phyloP scores from a whole-genome alignment of 805 yeast genomes.

The Suhomyces tanzawaensis region DNA sequence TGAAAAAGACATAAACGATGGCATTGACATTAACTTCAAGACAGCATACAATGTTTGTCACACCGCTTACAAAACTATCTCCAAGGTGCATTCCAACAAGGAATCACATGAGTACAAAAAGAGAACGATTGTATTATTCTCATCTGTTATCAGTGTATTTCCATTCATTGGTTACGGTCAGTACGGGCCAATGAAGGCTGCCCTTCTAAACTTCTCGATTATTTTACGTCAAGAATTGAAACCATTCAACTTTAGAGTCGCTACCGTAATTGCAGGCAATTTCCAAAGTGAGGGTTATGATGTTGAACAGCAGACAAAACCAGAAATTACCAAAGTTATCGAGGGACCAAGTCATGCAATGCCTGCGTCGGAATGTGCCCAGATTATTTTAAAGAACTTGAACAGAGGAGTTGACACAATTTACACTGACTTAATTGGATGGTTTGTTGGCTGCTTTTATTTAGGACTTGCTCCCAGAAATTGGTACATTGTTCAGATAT shows the following conservation, averaged over 20 bases:
- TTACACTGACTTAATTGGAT: conserved; percentile 82
- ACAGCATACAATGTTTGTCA: conserved; percentile 75
- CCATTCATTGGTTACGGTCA: conserved; percentile 90
- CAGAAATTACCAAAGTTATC: conserved; percentile 72
- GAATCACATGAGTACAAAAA: conserved; percentile 32
- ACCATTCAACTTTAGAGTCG: conserved; percentile 65
- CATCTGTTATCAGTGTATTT: conserved; percentile 79
- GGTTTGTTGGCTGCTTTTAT: conserved; percentile 66
- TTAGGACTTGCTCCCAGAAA: conserved; percentile 71
- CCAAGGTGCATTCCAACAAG: conserved; percentile 8
- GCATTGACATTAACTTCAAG: conserved; percentile 67
- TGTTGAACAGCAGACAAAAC: conserved; percentile 81
- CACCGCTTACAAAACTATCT: conserved; percentile 47
- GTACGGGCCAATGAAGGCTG: conserved; percentile 87
- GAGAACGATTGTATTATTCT: conserved; percentile 54
- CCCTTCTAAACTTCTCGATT: conserved; percentile 71
- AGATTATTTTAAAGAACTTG: conserved; percentile 53
- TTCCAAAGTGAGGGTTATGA: conserved; percentile 84
- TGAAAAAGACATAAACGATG: conserved; percentile 53
- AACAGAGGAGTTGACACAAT: conserved; percentile 67
- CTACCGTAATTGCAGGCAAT: conserved; percentile 84
- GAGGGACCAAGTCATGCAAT: conserved; percentile 85
- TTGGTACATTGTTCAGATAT: conserved; percentile 47
- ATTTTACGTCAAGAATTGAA: conserved; percentile 77
- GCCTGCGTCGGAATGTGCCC: conserved; percentile 63